Conservation (phyloP, 2,329 filamentous ascomycete species). For the Ilyonectria destructans region DNA sequence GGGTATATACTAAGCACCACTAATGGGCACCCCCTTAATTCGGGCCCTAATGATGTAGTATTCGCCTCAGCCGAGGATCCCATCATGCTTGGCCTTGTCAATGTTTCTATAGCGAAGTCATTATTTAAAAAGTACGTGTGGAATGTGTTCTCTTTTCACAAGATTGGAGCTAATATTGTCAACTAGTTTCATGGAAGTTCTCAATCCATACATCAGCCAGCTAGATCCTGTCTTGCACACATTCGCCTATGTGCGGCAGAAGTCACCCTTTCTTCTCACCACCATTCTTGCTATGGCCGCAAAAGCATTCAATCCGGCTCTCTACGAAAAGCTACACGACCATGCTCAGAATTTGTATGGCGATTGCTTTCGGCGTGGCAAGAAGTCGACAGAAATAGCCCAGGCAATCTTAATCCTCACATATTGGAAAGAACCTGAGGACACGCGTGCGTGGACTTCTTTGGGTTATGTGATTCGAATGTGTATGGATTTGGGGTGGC, state of each 20-base stretch:
- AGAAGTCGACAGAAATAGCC: constrained; percentile 57
- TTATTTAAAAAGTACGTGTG: constrained; percentile 24
- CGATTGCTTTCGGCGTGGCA: constrained; percentile 51
- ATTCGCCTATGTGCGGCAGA: constrained; percentile 54
- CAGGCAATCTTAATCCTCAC: constrained; percentile 59
- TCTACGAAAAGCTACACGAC: constrained; percentile 45
- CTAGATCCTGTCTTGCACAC: constrained; percentile 58
- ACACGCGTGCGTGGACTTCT: constrained; percentile 58
- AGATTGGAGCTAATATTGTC: background rate
- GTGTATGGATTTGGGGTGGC: constrained; percentile 59
- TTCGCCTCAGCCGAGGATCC: constrained; percentile 21
- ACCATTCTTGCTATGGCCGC: constrained; percentile 53
- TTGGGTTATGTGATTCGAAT: constrained; percentile 60
- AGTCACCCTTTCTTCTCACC: constrained; percentile 57
- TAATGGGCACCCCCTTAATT: constrained; percentile 6
- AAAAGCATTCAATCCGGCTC: constrained; percentile 55
- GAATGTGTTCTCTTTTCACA: background rate
- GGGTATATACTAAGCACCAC: constrained; percentile 50
- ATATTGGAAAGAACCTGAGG: constrained; percentile 61
- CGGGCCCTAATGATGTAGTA: background rate
- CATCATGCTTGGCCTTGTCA: constrained; percentile 23
- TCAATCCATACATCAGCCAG: constrained; percentile 60
- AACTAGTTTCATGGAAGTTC: constrained; percentile 54
- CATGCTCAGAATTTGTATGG: constrained; percentile 50
- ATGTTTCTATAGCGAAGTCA: constrained; percentile 22